These are phyloP conservation scores for Candida gorgasii DNA, from an alignment of 805 yeast genomes.

Conservation along the genomic window DNA sequence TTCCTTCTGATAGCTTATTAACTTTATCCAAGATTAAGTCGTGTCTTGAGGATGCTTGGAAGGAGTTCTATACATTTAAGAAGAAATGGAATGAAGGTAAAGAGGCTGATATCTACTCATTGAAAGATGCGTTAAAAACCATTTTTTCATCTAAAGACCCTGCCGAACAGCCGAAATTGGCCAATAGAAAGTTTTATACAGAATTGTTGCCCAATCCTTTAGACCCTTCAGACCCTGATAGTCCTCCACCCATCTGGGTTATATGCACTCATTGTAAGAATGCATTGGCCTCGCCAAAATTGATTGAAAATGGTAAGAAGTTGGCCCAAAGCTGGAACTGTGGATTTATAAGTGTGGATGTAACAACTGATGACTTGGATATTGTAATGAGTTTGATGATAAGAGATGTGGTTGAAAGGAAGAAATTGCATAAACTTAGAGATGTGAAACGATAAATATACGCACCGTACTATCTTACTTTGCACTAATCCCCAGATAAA, in stretches of 20 bases:
- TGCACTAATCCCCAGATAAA: too few relatives aligned
- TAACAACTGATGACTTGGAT: constrained; percentile 50
- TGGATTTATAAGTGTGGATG: constrained; percentile 66
- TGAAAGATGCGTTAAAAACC: constrained; percentile 56
- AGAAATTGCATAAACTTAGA: constrained; percentile 8
- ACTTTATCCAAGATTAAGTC: constrained; percentile 40
- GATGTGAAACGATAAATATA: not conserved
- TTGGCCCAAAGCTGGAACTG: constrained; percentile 64
- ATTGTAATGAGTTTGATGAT: constrained; percentile 57
- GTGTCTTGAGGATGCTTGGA: constrained; percentile 73
- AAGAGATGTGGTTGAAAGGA: constrained; percentile 57
- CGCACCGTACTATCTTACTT: not conserved
- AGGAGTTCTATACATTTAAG: constrained; percentile 57
- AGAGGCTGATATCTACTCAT: constrained; percentile 66
- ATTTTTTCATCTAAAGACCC: constrained; percentile 51
- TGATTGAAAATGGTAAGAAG: constrained; percentile 57
- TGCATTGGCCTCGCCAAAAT: constrained; percentile 57
- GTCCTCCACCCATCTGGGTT: constrained; percentile 65
- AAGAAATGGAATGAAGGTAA: constrained; percentile 60
- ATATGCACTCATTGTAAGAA: constrained; percentile 64
- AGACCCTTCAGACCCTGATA: constrained; percentile 36
- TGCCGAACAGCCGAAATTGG: constrained; percentile 24
- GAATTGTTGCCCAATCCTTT: constrained; percentile 25
- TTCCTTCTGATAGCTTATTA: constrained; percentile 8
- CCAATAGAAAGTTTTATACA: constrained; percentile 22